Base-by-base conservation (phyloP, 495 filamentous ascomycete genomes). In the Penicillium psychrofluorescens region DNA sequence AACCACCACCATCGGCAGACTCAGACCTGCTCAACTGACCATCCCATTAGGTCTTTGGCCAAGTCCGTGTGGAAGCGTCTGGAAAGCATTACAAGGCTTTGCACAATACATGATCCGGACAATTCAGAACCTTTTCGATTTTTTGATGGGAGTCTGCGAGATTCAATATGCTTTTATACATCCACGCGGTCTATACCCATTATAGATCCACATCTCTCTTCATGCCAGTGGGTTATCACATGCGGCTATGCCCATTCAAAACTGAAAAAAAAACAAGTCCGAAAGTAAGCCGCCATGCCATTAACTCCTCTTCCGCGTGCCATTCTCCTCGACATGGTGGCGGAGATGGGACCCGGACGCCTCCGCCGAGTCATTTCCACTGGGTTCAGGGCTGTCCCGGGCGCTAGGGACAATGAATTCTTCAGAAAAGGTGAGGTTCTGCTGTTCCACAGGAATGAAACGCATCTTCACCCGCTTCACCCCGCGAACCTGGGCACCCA, bases 381-480 rank as follows among this genome's bases (percentile, higher is more conserved):
- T 61, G 15, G 80, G 77, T 62, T 94, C 87, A 0, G 82, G 83
- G 45, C 75, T 84, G 7, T 68, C 71, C 46, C 76, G 83, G 6
- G 83, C 70, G 50, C 86, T 78, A 6, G 75, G 70, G 2, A 74
- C 59, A 41, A 95, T 88, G 52, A 95, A 95, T 59, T 94, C 87
- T 55, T 91, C 84, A 15, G 79, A 74, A 50, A 84, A 80, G 39
- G 74, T 70, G 11, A 67, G 51, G 11, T 64, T 53, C 6, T 64
- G 54, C 22, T 63, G 60, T 30, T 81, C 78, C 45, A 77, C 78
- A 4, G 87, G 77, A 39, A 92, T 77, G 53, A 95, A 95, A 36
- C 90, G 78, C 31, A 98, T 75, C 40, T 81, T 81, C 15, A 98
- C 78, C 39, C 80, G 77, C 56, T 86, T 80, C 35, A 90, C 86